Conservation (phyloP, 2,329 filamentous ascomycete species). For the Fusarium caatingaense region DNA sequence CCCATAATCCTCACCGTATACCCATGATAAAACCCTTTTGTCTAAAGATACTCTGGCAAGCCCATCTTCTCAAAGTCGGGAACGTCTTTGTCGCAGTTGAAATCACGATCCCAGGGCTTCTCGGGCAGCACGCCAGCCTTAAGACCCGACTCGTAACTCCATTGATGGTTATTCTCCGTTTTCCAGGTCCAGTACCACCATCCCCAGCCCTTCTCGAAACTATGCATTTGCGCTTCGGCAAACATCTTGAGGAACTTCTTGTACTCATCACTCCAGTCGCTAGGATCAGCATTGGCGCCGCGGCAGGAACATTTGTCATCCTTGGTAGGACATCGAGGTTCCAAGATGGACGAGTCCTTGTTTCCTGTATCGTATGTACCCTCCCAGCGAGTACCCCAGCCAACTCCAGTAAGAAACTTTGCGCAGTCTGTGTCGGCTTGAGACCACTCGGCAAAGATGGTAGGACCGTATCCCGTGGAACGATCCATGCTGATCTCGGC, state of each 20-base stretch:
- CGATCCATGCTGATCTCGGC: slow-evolving; percentile 77
- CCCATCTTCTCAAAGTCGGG: slow-evolving; percentile 61
- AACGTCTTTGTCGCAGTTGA: slow-evolving; percentile 71
- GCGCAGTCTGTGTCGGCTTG: slow-evolving; percentile 98
- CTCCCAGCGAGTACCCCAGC: slow-evolving; percentile 89
- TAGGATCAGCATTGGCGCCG: slow-evolving; percentile 78
- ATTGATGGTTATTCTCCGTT: slow-evolving; percentile 86
- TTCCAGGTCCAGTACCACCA: slow-evolving; percentile 99
- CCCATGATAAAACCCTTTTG: background rate
- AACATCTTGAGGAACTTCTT: slow-evolving; percentile 90
- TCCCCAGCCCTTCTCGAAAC: slow-evolving; percentile 92
- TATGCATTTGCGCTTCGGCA: slow-evolving; percentile 94
- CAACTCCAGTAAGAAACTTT: slow-evolving; percentile 86
- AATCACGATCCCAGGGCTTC: slow-evolving; percentile 77
- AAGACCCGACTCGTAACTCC: slow-evolving; percentile 89
- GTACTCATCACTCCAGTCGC: slow-evolving; percentile 76
- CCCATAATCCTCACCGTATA: slow-evolving; percentile 10
- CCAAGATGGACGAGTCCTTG: slow-evolving; percentile 68
- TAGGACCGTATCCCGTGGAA: slow-evolving; percentile 87
- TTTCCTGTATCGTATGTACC: slow-evolving; percentile 82
- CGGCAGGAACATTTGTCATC: slow-evolving; percentile 77
- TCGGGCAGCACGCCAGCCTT: slow-evolving; percentile 81
- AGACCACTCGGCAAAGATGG: slow-evolving; percentile 95
- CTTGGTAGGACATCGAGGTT: slow-evolving; percentile 78
- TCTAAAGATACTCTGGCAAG: slow-evolving; percentile 63